These are phyloP conservation scores for Evansstolkia leycettana DNA, from an alignment of 495 filamentous ascomycete genomes.

Conservation along the genomic window DNA sequence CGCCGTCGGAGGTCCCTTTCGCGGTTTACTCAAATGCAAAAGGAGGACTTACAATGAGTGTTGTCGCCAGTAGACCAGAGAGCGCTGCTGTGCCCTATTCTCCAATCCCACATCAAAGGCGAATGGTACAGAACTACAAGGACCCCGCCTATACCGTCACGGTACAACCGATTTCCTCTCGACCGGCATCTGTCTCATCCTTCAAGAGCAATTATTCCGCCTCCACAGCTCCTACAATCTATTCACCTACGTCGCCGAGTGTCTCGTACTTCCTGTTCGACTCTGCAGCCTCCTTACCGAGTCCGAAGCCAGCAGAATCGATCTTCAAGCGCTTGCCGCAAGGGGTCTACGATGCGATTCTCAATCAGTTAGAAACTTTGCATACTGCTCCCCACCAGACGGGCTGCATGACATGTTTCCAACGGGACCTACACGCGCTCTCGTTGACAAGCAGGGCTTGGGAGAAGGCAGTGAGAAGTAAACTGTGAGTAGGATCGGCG, in stretches of 20 bases:
- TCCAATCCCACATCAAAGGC: conserved; percentile 11
- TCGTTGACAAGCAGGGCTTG: conserved; percentile 55
- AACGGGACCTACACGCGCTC: conserved; percentile 59
- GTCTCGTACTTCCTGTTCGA: conserved; percentile 25
- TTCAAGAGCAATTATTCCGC: conserved; percentile 28
- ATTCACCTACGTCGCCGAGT: conserved; percentile 24
- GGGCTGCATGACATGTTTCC: conserved; percentile 63
- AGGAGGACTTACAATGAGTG: conserved; percentile 21
- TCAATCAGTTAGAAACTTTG: conserved; percentile 35
- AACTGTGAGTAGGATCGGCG: conserved; percentile 39
- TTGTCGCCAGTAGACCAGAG: conserved; percentile 32
- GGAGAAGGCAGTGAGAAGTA: conserved; percentile 50
- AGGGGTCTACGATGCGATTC: conserved; percentile 45
- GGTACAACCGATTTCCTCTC: conserved; percentile 20
- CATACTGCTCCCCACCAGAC: conserved; percentile 31
- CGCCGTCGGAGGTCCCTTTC: background rate
- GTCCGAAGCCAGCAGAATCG: conserved; percentile 19
- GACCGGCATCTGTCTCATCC: conserved; percentile 29
- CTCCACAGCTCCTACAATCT: conserved; percentile 28
- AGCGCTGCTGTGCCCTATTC: conserved; percentile 21
- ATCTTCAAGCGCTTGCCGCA: conserved; percentile 39
- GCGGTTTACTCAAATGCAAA: no score
- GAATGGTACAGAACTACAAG: conserved; percentile 10
- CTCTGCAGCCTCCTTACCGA: conserved; percentile 23
- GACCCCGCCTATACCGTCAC: conserved; percentile 16